These are phyloP conservation scores for Arabidopsis suecica DNA, from an alignment of 345 rosid genomes.

Conservation along the genomic window DNA sequence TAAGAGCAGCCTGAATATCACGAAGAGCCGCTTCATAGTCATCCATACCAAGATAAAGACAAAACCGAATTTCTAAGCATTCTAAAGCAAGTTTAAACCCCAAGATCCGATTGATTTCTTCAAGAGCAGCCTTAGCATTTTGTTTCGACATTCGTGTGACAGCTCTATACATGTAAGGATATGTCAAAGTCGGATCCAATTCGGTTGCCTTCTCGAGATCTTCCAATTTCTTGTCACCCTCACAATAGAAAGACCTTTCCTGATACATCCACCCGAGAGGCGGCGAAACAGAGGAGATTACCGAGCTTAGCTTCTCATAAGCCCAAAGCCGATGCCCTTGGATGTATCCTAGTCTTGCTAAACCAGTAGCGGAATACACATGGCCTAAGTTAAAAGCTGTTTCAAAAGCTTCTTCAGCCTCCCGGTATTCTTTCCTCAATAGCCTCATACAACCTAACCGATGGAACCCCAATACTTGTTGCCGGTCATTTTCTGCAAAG, in stretches of 20 bases:
- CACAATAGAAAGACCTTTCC: slow-evolving; percentile 91
- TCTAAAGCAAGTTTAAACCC: slow-evolving; percentile 94
- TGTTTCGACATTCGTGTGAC: slow-evolving; percentile 82
- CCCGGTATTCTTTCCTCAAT: slow-evolving; percentile 77
- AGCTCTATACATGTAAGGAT: slow-evolving; percentile 95
- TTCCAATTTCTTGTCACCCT: slow-evolving; percentile 75
- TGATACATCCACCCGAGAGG: slow-evolving; percentile 97
- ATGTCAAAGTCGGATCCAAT: slow-evolving; percentile 87
- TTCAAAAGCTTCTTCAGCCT: slow-evolving; percentile 77
- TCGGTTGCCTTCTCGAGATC: slow-evolving; percentile 91
- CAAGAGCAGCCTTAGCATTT: slow-evolving; percentile 75
- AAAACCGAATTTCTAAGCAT: slow-evolving; percentile 97
- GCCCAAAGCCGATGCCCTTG: slow-evolving; percentile 70
- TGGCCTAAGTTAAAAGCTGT: slow-evolving; percentile 78
- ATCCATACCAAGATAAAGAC: slow-evolving; percentile 88
- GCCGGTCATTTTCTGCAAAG: slow-evolving; percentile 71
- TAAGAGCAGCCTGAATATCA: slow-evolving; percentile 94
- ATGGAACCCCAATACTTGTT: slow-evolving; percentile 85
- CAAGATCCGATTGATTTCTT: slow-evolving; percentile 83
- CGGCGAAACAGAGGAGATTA: slow-evolving; percentile 67
- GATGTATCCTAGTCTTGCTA: slow-evolving; percentile 75
- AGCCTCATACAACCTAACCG: slow-evolving; percentile 88
- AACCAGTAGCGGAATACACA: slow-evolving; percentile 77
- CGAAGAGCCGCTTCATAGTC: slow-evolving; percentile 83
- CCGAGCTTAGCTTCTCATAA: slow-evolving; percentile 79